phyloP scores from a whole-genome alignment of 176 grass and related monocot genomes.

The Alloteropsis semialata region DNA sequence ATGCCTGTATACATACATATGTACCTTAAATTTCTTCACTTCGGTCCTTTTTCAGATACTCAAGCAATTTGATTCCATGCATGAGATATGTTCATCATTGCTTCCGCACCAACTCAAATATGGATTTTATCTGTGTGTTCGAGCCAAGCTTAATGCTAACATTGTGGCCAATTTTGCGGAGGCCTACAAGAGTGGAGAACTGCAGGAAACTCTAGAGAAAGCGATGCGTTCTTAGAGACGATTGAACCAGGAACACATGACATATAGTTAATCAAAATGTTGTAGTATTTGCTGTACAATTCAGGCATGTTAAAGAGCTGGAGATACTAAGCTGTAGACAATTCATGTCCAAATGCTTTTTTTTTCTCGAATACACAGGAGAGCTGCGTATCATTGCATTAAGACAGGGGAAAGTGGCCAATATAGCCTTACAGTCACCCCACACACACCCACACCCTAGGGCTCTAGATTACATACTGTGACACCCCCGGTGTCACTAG shows the following conservation, averaged over 20 bases:
- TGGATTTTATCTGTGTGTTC: background rate
- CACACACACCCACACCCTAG: too few species aligned
- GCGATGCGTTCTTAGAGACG: slow-evolving; percentile 48
- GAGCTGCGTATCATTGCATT: too few species aligned
- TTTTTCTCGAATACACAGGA: too few species aligned
- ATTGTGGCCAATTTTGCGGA: slow-evolving; percentile 34
- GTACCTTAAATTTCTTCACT: background rate
- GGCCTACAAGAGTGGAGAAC: slow-evolving; percentile 74
- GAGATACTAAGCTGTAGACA: background rate
- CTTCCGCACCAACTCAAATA: background rate
- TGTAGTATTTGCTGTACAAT: background rate
- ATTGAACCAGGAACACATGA: background rate
- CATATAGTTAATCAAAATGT: background rate
- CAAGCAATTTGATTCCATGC: background rate
- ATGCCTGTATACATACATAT: background rate
- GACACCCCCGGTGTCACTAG: too few species aligned
- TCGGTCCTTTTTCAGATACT: background rate
- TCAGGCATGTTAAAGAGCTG: background rate
- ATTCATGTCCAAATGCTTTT: background rate
- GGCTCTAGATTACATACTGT: too few species aligned
- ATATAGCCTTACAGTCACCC: too few species aligned
- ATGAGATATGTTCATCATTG: background rate
- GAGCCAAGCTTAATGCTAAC: background rate
- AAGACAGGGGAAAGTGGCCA: too few species aligned
- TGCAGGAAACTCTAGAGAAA: slow-evolving; percentile 72